Evolutionary conservation across 2,329 filamentous ascomycete species (phyloP).

Genomic region (Penicillium sp.): DNA sequence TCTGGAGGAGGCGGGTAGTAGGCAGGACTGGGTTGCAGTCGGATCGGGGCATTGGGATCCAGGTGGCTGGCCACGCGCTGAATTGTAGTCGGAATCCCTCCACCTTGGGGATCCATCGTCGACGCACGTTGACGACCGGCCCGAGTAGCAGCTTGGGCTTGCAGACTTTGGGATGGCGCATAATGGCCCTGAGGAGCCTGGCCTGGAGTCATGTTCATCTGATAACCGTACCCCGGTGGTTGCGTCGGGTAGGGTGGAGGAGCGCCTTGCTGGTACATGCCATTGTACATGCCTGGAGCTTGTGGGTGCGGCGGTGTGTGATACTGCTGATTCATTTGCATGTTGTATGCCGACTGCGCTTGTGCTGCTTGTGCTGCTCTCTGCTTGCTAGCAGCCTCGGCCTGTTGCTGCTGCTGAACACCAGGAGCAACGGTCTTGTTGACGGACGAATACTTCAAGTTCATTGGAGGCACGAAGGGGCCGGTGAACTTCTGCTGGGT

Average conservation of each 20-base stretch:
- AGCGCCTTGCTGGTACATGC: slow-evolving; percentile 73
- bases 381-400: slow-evolving; percentile 91
- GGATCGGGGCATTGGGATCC: slow-evolving; percentile 91
- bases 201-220: slow-evolving; percentile 71
- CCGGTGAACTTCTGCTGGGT: slow-evolving; percentile 97
- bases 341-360: slow-evolving; percentile 71
- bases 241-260: slow-evolving; percentile 81
- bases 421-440: slow-evolving; percentile 89
- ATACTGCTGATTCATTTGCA: slow-evolving; percentile 61
- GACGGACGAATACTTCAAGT: slow-evolving; percentile 82
- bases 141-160: slow-evolving; percentile 75
- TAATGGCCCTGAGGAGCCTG: slow-evolving; percentile 69
- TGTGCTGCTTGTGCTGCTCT: slow-evolving; percentile 70
- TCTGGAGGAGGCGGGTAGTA: slow-evolving; percentile 95
- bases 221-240: slow-evolving; percentile 68
- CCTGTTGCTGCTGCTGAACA: slow-evolving; percentile 94
- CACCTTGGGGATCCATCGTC: slow-evolving; percentile 94
- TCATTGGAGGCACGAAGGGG: slow-evolving; percentile 96
- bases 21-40: slow-evolving; percentile 90
- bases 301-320: slow-evolving; percentile 52
- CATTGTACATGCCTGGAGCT: slow-evolving; percentile 73
- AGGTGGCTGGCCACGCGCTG: slow-evolving; percentile 95
- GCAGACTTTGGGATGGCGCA: slow-evolving; percentile 71
- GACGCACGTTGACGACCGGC: slow-evolving; percentile 85
- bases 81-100: slow-evolving; percentile 87